These are phyloP conservation scores for Aureobasidium sp. DNA, from an alignment of 2,329 filamentous ascomycete species.

Conservation along the genomic window DNA sequence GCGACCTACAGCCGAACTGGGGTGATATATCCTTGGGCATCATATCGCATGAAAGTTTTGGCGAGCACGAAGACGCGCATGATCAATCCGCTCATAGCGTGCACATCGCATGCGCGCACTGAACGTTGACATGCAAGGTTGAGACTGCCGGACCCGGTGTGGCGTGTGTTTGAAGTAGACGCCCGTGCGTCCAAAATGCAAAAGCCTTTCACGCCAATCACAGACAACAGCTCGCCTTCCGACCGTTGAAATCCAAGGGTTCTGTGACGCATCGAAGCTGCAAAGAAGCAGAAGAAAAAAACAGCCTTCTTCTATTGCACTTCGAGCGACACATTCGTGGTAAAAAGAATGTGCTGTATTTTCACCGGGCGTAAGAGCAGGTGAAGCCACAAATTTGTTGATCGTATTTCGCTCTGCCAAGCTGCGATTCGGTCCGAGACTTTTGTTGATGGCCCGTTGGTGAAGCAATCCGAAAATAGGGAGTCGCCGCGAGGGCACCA, in stretches of 20 bases:
- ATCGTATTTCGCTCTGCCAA: not conserved
- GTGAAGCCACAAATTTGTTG: not conserved
- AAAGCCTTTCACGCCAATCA: slow-evolving; percentile 9
- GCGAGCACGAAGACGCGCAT: not conserved
- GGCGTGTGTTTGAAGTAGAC: slow-evolving; percentile 3
- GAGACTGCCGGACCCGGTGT: slow-evolving; percentile 2
- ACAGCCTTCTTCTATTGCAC: not conserved
- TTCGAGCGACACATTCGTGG: not conserved
- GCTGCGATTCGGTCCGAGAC: slow-evolving; percentile 4
- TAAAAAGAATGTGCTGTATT: not conserved
- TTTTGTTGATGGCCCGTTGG: slow-evolving; percentile 3
- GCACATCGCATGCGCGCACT: not conserved
- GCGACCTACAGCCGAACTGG: not conserved
- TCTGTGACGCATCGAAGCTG: slow-evolving; percentile 13
- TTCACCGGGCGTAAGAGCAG: not conserved
- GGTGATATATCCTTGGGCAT: not conserved
- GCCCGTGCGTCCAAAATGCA: not conserved
- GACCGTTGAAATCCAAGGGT: not conserved
- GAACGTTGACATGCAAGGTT: not conserved
- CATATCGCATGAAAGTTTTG: not conserved
- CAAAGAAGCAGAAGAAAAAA: slow-evolving; percentile 9
- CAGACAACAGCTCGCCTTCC: not conserved
- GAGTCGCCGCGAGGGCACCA: not conserved
- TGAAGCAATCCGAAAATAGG: slow-evolving; percentile 6
- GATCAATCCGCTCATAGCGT: not conserved